Conservation (phyloP, 2,329 filamentous ascomycete genomes). For the Blastomyces silverae region DNA sequence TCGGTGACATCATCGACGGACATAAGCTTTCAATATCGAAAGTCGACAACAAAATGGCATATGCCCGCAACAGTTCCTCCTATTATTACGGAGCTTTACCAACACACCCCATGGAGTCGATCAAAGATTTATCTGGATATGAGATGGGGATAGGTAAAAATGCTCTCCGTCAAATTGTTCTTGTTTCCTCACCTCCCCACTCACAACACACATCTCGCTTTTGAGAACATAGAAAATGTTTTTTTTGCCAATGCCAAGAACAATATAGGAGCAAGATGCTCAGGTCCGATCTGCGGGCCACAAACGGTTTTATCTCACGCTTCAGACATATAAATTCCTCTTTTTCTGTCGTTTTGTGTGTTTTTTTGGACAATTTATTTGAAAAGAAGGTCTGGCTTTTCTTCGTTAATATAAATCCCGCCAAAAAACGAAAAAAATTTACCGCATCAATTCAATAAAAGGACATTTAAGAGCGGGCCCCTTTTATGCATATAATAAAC, state of each 20-base stretch:
- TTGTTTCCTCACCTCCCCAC: background rate
- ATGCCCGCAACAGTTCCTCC: background rate
- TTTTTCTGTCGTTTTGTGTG: background rate
- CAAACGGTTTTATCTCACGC: background rate
- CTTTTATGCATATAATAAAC: background rate
- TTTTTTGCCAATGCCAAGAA: constrained; percentile 4
- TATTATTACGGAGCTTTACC: background rate
- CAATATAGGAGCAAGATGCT: constrained; percentile 9
- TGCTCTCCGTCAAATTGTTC: background rate
- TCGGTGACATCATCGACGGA: background rate
- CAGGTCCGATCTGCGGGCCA: background rate
- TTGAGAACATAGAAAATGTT: background rate
- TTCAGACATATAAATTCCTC: background rate
- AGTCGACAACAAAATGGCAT: background rate
- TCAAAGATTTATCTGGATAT: background rate
- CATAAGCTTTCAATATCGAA: background rate
- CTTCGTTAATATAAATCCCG: background rate
- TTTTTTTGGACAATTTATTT: background rate
- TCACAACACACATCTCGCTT: too few relatives aligned
- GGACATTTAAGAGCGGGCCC: too few relatives aligned
- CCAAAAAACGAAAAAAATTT: background rate
- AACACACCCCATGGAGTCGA: background rate
- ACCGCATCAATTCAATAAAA: too few relatives aligned
- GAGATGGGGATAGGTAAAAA: background rate
- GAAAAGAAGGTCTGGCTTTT: background rate